A percentile compares a stretch with the other conserved stretches of the same genome.
These are phyloP conservation scores for Phaseolus lunatus DNA, from an alignment of 306 rosid genomes.

Conservation along the genomic window DNA sequence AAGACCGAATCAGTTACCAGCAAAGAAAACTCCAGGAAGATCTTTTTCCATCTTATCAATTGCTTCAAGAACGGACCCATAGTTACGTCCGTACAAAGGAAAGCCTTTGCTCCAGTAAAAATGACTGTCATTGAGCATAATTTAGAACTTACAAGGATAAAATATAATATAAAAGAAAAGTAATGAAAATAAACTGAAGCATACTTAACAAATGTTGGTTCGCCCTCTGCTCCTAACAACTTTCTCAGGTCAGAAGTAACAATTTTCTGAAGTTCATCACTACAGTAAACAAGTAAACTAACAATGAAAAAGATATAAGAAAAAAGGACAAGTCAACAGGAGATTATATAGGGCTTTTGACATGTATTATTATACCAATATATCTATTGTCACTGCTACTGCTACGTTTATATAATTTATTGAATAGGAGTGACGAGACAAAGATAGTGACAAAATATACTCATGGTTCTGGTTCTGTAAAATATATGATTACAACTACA, in stretches of 20 bases:
- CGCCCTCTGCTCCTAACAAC: conserved; percentile 88
- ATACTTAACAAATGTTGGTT: conserved; percentile 84
- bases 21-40: conserved; percentile 91
- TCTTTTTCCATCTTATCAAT: conserved; percentile 81
- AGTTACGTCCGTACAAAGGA: conserved; percentile 82
- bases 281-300: conserved; percentile 47
- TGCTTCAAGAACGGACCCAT: conserved; percentile 81
- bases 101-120: conserved; percentile 90
- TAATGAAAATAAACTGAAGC: conserved; percentile 34
- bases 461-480: conserved; percentile 13
- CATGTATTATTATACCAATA: not conserved
- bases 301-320: conserved; percentile 36
- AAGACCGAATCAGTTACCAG: conserved; percentile 60
- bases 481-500: conserved; percentile 31
- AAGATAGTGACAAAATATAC: not conserved
- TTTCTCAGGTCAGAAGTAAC: conserved; percentile 86
- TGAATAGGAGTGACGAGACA: not conserved
- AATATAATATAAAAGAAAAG: conserved; percentile 3
- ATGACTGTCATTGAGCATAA: conserved; percentile 68
- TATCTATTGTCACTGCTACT: conserved; percentile 3
- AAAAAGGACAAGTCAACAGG: conserved; percentile 9
- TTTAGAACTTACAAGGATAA: conserved; percentile 34
- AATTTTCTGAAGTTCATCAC: conserved; percentile 76
- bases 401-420: conserved; percentile 3
- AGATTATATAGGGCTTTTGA: conserved; percentile 26